Conservation (phyloP, 2,329 filamentous ascomycete genomes). For the Alternaria sp. region DNA sequence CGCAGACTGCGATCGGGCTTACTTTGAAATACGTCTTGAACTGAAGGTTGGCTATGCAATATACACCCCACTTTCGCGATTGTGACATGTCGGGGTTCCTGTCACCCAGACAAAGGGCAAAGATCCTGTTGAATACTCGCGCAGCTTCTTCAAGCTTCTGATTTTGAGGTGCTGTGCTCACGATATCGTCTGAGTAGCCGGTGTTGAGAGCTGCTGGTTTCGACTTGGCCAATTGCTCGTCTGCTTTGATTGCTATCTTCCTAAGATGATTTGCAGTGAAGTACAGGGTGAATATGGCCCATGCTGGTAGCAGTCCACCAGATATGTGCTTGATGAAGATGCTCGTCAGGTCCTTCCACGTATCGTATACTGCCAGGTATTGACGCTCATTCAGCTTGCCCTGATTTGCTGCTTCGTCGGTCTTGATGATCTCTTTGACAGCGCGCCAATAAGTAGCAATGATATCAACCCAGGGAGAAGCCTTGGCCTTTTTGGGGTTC, state of each 20-base stretch:
- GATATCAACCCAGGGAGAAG: slow-evolving; percentile 77
- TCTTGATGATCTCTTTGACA: slow-evolving; percentile 72
- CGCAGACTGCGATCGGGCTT: slow-evolving; percentile 1
- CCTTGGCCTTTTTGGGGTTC: slow-evolving; percentile 70
- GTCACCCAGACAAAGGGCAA: slow-evolving; percentile 87
- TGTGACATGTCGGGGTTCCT: slow-evolving; percentile 77
- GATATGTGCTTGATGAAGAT: slow-evolving; percentile 81
- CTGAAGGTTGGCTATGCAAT: slow-evolving; percentile 89
- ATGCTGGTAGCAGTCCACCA: slow-evolving; percentile 76
- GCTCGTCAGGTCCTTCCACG: slow-evolving; percentile 85
- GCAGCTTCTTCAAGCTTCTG: slow-evolving; percentile 90
- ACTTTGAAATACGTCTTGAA: slow-evolving; percentile 98
- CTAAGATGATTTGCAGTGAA: slow-evolving; percentile 84
- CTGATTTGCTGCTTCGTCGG: slow-evolving; percentile 61
- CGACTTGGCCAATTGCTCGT: slow-evolving; percentile 67
- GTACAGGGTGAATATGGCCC: slow-evolving; percentile 93
- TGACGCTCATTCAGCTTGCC: slow-evolving; percentile 58
- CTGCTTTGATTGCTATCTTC: slow-evolving; percentile 88
- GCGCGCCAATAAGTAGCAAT: slow-evolving; percentile 86
- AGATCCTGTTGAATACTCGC: slow-evolving; percentile 88
- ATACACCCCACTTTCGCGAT: slow-evolving; percentile 97
- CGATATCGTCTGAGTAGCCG: slow-evolving; percentile 79
- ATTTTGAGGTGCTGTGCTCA: slow-evolving; percentile 68
- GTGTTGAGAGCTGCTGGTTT: slow-evolving; percentile 55
- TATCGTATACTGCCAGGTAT: slow-evolving; percentile 83